A percentile compares a stretch with the other conserved stretches of the same genome.
Evolutionary conservation across 371 early-diverging fungal genomes (phyloP).

Genomic region (Smittium culicis): DNA sequence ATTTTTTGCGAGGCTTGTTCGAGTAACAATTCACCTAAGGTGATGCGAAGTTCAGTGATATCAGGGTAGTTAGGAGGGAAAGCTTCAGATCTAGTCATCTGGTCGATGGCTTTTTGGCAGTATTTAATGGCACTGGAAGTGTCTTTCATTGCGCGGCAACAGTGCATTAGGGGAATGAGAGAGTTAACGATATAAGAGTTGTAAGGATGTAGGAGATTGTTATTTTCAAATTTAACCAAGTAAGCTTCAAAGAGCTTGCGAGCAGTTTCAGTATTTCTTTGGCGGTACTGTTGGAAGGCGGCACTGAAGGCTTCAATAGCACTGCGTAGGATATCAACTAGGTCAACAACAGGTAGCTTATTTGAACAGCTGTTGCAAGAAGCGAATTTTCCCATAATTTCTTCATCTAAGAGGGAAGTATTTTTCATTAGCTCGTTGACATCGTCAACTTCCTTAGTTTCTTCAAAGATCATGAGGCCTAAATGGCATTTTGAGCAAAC

Average conservation of each 20-base stretch:
- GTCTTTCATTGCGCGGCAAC: constrained; percentile 35
- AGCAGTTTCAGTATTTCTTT: constrained; percentile 16
- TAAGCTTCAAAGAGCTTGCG: constrained; percentile 22
- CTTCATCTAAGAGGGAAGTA: constrained; percentile 22
- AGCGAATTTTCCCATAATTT: constrained; percentile 32
- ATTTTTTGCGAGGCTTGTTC: constrained; percentile 25
- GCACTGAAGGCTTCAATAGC: constrained; percentile 28
- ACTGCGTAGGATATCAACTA: constrained; percentile 31
- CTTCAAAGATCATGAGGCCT: constrained; percentile 50
- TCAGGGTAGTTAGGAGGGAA: constrained; percentile 44
- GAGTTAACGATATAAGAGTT: constrained; percentile 40
- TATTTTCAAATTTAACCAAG: constrained; percentile 26
- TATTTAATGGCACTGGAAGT: constrained; percentile 39
- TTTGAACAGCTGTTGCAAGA: constrained; percentile 29
- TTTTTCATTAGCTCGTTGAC: constrained; percentile 35
- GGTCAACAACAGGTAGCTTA: constrained; percentile 29
- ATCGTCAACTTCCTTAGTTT: constrained; percentile 34
- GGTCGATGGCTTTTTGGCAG: constrained; percentile 37
- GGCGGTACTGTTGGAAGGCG: constrained; percentile 24
- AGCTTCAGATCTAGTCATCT: constrained; percentile 26
- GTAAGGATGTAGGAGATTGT: constrained; percentile 23
- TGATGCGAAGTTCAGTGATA: constrained; percentile 42
- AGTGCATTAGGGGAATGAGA: constrained; percentile 40
- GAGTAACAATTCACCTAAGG: constrained; percentile 43
- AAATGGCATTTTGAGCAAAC: constrained; percentile 40